Evolutionary conservation across 1,284 basidiomycete genomes (phyloP), one percentile per base, ranked within the genome.

Genomic region (Testicularia cyperi): DNA sequence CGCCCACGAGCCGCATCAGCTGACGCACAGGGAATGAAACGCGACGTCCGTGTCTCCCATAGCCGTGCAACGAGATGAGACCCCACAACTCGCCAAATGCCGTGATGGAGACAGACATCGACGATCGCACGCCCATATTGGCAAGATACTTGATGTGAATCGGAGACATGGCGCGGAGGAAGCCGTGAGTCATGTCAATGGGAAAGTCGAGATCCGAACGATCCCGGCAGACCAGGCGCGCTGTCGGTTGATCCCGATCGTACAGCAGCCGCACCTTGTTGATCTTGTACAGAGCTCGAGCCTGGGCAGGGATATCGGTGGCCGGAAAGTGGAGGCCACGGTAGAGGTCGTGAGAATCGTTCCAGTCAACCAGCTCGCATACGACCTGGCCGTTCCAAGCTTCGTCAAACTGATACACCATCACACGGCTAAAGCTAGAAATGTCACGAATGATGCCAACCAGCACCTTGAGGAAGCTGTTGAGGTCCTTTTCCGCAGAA

Each of bases 161-260:
- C 2, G 89, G 90, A 68, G 87, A 88, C 88, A 92, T 92, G 2
- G 89, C 88, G 14, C 89, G 84, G 12, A 92, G 79, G 71, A 87
- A 88, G 53, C 85, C 88, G 75, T 91, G 87, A 0, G 89, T 90
- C 88, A 92, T 90, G 73, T 92, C 85, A 55, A 92, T 79, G 2
- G 89, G 88, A 3, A 78, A 78, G 28, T 86, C 82, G 6, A 92
- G 80, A 75, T 92, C 89, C 20, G 82, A 81, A 64, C 81, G 80
- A 43, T 79, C 81, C 36, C 84, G 80, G 33, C 86, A 85, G 12
- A 92, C 85, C 39, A 94, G 80, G 5, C 89, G 81, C 4, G 90
- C 88, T 0, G 88, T 89, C 2, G 83, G 80, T 71, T 87, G 87
- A 25, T 82, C 83, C 14, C 88, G 82, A 69, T 92, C 85, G 74